Evolutionary conservation across 306 rosid genomes (phyloP), one percentile per base, ranked within the genome.

Genomic region (Vigna radiata): DNA sequence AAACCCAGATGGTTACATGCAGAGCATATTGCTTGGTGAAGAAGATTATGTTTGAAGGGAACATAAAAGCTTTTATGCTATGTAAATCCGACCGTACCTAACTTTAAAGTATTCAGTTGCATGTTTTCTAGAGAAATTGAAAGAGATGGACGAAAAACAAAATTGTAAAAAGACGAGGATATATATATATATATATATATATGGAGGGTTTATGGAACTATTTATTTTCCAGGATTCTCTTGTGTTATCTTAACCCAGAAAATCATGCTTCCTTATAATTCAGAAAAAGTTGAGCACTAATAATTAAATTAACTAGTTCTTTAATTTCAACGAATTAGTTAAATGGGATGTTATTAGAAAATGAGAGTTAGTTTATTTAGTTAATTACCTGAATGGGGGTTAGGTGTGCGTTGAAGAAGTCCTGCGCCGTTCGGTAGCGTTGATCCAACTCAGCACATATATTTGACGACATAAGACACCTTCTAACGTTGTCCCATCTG

Each of bases 321-420:
- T 41, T 41, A 8, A 8, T 41, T 9, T 8, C 3, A 41, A 41
- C 2, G 46, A 41, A 41, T 9, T 41, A 41, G 46, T 41, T 2
- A 41, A 41, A 2, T 8, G 46, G 46, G 46, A 41, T 41, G 11
- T 41, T 9, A 41, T 2, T 2, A 9, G 12, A 41, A 41, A 1
- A 41, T 41, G 13, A 41, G 46, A 41, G 16, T 8, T 21, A 10
- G 16, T 8, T 23, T 10, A 55, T 4, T 29, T 29, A 29, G 33
- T 21, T 10, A 64, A 39, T 41, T 70, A 91, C 98, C 98, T 91
- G 93, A 68, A 92, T 75, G 55, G 98, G 92, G 12, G 65, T 70
- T 16, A 95, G 79, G 48, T 58, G 95, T 4, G 98, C 91, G 50
- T 85, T 86, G 17, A 95, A 95, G 86, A 95, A 95, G 73, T 95